phyloP scores from a whole-genome alignment of 75 land plant genomes.

The Sequoia sempervirens region DNA sequence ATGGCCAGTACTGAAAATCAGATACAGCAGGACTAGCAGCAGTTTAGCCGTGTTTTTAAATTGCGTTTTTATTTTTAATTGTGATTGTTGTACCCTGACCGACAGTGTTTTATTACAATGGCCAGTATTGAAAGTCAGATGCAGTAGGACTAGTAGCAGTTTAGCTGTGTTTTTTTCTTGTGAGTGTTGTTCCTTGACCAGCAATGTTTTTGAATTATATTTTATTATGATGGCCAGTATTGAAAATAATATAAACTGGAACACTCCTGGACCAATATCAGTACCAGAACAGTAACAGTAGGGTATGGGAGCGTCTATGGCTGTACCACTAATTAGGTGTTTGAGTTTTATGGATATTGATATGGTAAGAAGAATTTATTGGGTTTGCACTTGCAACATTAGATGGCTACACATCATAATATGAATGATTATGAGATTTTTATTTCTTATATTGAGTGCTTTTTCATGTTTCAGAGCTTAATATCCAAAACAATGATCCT shows the following conservation, averaged over 20 bases:
- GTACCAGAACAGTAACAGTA: too few relatives aligned
- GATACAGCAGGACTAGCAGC: too few relatives aligned
- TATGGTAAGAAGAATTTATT: neutral
- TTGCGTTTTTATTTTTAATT: too few relatives aligned
- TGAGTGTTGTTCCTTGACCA: neutral
- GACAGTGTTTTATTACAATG: too few relatives aligned
- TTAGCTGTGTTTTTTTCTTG: neutral
- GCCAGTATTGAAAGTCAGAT: too few relatives aligned
- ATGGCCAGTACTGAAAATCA: too few relatives aligned
- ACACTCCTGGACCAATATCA: too few relatives aligned
- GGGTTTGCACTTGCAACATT: neutral
- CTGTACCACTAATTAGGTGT: neutral
- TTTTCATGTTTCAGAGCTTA: neutral
- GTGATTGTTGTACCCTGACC: neutral
- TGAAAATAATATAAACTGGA: too few relatives aligned
- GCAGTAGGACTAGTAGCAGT: neutral
- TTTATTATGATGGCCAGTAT: too few relatives aligned
- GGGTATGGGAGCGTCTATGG: too few relatives aligned
- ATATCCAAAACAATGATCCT: neutral
- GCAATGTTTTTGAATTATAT: too few relatives aligned
- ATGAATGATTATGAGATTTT: neutral
- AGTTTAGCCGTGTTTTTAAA: neutral
- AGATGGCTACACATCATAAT: neutral
- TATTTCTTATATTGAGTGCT: neutral
- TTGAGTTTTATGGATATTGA: neutral